Evolutionary conservation across 495 filamentous ascomycete species (phyloP).

Genomic region (Xylaria venustula): DNA sequence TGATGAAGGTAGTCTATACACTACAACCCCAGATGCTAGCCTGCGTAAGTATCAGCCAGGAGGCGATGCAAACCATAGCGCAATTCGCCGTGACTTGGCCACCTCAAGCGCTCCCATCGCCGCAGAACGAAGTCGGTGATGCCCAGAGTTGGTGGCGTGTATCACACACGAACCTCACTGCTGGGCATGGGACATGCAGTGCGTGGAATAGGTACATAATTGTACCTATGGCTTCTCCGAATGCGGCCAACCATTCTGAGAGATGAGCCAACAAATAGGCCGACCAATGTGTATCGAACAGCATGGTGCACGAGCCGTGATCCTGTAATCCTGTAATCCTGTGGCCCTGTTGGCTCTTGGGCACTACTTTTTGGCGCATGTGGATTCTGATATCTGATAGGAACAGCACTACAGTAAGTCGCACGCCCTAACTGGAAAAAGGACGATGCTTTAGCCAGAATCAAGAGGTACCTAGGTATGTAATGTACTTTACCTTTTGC

Average conservation of each 20-base stretch:
- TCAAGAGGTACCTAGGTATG: no score
- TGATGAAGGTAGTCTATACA: neutral
- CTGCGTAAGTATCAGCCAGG: slow-evolving; percentile 1
- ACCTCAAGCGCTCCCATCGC: neutral
- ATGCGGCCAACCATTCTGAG: slow-evolving; percentile 7
- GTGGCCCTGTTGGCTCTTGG: neutral
- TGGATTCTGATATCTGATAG: slow-evolving; percentile 9
- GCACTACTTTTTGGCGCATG: slow-evolving; percentile 1
- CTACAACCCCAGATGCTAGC: neutral
- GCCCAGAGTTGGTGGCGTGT: slow-evolving; percentile 13
- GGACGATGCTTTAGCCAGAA: neutral
- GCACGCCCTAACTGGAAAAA: neutral
- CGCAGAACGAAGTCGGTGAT: slow-evolving; percentile 5
- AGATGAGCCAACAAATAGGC: neutral
- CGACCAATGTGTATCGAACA: neutral
- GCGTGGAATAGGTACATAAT: neutral
- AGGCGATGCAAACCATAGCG: neutral
- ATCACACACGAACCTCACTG: slow-evolving; percentile 1
- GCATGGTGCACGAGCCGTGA: neutral
- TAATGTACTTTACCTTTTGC: no score
- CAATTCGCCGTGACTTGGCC: neutral
- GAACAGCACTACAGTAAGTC: neutral
- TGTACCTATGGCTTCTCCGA: neutral
- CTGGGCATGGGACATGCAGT: neutral
- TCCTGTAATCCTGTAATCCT: neutral